Evolutionary conservation across 495 filamentous ascomycete genomes (phyloP), one percentile per base, ranked within the genome.

Genomic region (Thozetella sp.): DNA sequence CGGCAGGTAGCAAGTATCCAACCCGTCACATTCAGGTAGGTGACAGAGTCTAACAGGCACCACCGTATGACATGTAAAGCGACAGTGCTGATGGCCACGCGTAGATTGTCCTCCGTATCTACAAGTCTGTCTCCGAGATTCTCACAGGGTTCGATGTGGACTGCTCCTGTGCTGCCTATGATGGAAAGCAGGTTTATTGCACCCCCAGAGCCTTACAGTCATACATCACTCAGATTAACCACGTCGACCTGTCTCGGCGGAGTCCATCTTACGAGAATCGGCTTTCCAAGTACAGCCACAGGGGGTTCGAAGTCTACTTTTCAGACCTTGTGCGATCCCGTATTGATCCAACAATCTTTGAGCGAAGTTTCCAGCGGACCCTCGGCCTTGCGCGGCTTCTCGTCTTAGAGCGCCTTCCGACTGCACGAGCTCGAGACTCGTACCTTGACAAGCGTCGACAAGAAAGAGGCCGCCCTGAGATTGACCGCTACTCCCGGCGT

Each of bases 181-280:
- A 93, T 63, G 92, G 92, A 4, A 80, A 81, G 6, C 88, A 91
- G 61, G 90, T 95, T 2, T 92, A 86, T 62, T 82, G 82, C 22
- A 83, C 88, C 11, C 91, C 91, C 10, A 83, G 91, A 37, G 80
- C 89, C 13, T 67, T 96, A 4, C 82, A 81, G n/a, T 83, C 90
- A 1, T 93, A 86, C 63, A 85, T 93, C 55, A 92, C 90, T 9
- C 91, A 96, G 74, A 80, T 80, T 57, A 96, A 96, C 64, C 86
- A 84, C 24, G 83, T 96, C 61, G 91, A 96, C 68, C 79, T 96
- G 50, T 86, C 83, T 6, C 83, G 91, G 2, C 86, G 91, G 15
- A 93, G 90, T 12, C 91, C 91, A 0, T 93, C 90, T 0, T 96
- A 94, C 65, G 91, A 96, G 65, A 93, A 89, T 61, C 88, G 91